Percentiles rank a stretch among this genome's conserved stretches.
Conservation (phyloP, 1,284 basidiomycete genomes). For the Singerocomus inundabilis region DNA sequence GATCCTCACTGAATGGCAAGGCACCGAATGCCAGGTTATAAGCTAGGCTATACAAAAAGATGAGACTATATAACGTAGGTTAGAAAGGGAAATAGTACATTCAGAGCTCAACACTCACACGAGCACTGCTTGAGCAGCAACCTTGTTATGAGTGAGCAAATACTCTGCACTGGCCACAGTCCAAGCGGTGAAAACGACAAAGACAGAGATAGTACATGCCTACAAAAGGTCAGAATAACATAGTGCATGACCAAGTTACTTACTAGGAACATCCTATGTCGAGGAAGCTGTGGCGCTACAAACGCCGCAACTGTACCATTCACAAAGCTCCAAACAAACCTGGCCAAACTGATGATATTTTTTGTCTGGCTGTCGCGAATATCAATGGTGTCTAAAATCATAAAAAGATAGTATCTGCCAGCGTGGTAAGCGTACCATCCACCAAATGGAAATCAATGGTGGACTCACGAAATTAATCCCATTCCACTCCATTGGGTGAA, state of each 20-base stretch:
- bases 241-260: background rate
- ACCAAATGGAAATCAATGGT: background rate
- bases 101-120: background rate
- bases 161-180: no score
- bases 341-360: conserved; percentile 17
- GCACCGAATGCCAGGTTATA: conserved; percentile 14
- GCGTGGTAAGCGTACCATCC: background rate
- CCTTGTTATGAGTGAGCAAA: no score
- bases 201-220: conserved; percentile 15
- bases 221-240: background rate
- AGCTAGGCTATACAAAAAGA: conserved; percentile 8
- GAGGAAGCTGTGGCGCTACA: conserved; percentile 3
- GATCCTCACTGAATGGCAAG: conserved; percentile 9
- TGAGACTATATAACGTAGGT: conserved; percentile 13
- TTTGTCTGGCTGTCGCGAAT: conserved; percentile 23
- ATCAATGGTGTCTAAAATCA: no score
- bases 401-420: background rate
- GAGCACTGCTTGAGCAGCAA: no score
- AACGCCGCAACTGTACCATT: conserved; percentile 10
- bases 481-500: conserved; percentile 43
- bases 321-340: conserved; percentile 12
- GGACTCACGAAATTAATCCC: conserved; percentile 12
- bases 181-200: conserved; percentile 5
- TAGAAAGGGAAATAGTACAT: background rate
- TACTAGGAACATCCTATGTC: no score